Conservation (phyloP, 805 yeast species). For the Ascoidea tarda region DNA sequence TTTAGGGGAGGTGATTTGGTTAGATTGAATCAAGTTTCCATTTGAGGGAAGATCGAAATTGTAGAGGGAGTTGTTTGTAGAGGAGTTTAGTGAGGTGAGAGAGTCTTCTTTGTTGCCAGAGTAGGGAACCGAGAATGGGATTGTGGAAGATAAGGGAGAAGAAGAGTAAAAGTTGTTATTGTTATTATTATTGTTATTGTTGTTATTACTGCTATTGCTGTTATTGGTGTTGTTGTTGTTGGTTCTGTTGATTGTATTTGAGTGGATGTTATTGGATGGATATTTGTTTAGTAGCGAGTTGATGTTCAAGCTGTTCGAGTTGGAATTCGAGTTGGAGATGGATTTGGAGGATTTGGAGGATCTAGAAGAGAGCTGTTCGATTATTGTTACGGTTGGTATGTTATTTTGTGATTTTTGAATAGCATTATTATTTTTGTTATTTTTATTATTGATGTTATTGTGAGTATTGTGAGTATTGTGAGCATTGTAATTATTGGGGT, state of each 20-base stretch:
- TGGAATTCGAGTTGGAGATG: not conserved
- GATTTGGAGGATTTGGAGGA: not conserved
- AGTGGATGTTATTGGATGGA: not conserved
- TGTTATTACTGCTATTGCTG: too few species aligned
- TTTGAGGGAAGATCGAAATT: conserved; percentile 9
- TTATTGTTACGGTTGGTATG: not conserved
- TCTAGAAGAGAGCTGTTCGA: not conserved
- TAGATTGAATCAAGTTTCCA: conserved; percentile 9
- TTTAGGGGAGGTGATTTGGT: conserved; percentile 8
- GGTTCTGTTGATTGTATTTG: not conserved
- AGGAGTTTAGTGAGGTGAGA: not conserved
- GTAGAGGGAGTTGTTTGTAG: not conserved
- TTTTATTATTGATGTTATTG: not conserved
- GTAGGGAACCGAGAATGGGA: not conserved
- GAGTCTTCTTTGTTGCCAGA: not conserved
- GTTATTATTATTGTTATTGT: too few species aligned
- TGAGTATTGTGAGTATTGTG: too few species aligned
- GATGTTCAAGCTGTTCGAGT: not conserved
- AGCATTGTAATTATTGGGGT: not conserved
- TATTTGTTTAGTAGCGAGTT: too few species aligned
- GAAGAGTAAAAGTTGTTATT: not conserved
- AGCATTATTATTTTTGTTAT: too few species aligned
- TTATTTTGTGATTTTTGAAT: not conserved
- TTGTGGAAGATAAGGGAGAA: not conserved
- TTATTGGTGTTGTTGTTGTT: too few species aligned